Evolutionary conservation across 257 asterid species (phyloP).

Genomic region (Oldenlandia corymbosa): DNA sequence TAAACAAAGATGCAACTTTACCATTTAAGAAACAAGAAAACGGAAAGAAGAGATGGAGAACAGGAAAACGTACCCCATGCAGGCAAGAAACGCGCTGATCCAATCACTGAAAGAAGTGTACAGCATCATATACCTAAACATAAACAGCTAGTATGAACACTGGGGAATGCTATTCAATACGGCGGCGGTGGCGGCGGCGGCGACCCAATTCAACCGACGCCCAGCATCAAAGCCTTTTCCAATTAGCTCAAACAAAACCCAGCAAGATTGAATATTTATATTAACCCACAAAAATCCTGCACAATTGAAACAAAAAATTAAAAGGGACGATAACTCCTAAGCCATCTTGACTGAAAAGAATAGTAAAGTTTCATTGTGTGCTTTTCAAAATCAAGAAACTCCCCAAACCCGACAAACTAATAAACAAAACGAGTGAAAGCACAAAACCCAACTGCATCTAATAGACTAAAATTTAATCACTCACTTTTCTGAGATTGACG

Average conservation of each 20-base stretch:
- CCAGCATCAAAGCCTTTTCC: slow-evolving; percentile 14
- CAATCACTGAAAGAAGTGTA: slow-evolving; percentile 57
- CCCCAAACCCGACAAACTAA: too few relatives aligned
- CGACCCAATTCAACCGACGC: slow-evolving; percentile 19
- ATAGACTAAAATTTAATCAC: too few relatives aligned
- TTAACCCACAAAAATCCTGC: too few relatives aligned
- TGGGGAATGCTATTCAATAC: slow-evolving; percentile 10
- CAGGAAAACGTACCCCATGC: slow-evolving; percentile 69
- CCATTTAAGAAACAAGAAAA: not conserved
- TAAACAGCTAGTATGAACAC: slow-evolving; percentile 6
- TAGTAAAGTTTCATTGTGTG: too few relatives aligned
- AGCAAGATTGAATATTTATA: not conserved
- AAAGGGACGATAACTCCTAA: too few relatives aligned
- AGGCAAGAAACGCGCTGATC: slow-evolving; percentile 61
- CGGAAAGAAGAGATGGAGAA: slow-evolving; percentile 14
- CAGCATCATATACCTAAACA: slow-evolving; percentile 48
- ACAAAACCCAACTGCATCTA: too few relatives aligned
- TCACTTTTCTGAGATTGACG: too few relatives aligned
- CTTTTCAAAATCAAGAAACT: too few relatives aligned
- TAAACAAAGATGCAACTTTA: slow-evolving; percentile 1
- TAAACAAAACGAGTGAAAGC: too few relatives aligned
- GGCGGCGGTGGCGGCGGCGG: slow-evolving; percentile 11
- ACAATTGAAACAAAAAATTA: too few relatives aligned
- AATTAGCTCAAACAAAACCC: not conserved
- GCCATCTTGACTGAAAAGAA: too few relatives aligned